Base-by-base conservation (phyloP, 2,329 filamentous ascomycete species). In the Fusarium staphyleae region DNA sequence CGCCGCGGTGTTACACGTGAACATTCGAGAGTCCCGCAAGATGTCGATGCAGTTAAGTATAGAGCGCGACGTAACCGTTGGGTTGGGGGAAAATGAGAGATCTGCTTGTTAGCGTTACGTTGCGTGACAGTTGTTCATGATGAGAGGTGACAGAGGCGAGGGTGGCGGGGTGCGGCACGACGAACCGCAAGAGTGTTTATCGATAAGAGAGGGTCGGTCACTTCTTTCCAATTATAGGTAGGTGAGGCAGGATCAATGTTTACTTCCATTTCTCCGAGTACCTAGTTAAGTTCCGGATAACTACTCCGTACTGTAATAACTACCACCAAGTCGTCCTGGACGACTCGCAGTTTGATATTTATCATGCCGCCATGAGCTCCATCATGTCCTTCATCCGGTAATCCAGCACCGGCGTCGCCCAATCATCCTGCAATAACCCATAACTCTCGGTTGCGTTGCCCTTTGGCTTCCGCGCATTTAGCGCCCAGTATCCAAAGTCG, bases 401-500 rank as follows among this genome's bases (percentile, higher is more conserved):
- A 67, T 87, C 85, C 64, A 84, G 71, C 47, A 86, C 75, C 0
- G 83, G 81, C 14, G 84, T 87, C 58, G 79, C 66, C 86, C 86
- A 89, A 69, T 87, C 84, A 63, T 87, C 85, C 55, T 79, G 72
- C 14, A 89, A 72, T 18, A 89, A 71, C 3, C 81, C 80, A 67
- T 89, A 89, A 11, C 78, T 78, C 74, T 89, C 86, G 26, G 72
- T 75, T 41, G 74, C 78, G 68, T 86, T 78, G 30, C 80, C 75
- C 51, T 78, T 78, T 9, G 85, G 82, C 71, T 89, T 89, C 39
- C 83, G 76, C 32, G 86, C 83, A 72, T 89, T 89, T 60, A 89
- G 68, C 13, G 86, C 86, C 87, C 87, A 89, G 71, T 89, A 89
- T 6, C 82, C 87, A 74, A 87, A 87, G 63, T 88, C 86, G 9